A percentile compares a stretch with the other conserved stretches of the same genome.
phyloP scores from a whole-genome alignment of 345 rosid genomes.

The Citrus hindsii region DNA sequence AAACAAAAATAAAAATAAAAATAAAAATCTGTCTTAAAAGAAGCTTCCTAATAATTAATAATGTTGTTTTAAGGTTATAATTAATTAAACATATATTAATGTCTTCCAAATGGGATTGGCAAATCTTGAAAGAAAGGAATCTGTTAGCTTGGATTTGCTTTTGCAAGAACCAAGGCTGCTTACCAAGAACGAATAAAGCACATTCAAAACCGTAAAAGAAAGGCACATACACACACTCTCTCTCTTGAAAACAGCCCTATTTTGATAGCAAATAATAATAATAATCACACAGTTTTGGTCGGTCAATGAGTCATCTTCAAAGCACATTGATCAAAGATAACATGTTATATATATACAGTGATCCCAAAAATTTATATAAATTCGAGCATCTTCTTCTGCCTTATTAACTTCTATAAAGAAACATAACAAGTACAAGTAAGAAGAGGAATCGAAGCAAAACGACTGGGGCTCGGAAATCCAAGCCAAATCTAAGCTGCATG shows the following conservation, averaged over 20 bases:
- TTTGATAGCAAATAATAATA: neutral
- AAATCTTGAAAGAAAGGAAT: slow-evolving; percentile 64
- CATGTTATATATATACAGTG: neutral
- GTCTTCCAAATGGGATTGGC: slow-evolving; percentile 27
- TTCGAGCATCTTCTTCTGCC: neutral
- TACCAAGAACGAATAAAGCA: slow-evolving; percentile 63
- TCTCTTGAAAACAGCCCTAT: slow-evolving; percentile 2
- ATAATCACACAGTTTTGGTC: slow-evolving; percentile 15
- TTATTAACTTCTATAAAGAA: slow-evolving; percentile 1
- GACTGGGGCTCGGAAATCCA: slow-evolving; percentile 36
- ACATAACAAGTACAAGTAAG: neutral
- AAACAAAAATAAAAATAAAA: too few relatives aligned
- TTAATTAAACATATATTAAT: neutral
- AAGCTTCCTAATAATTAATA: neutral
- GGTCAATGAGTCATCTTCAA: slow-evolving; percentile 17
- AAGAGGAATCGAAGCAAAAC: neutral
- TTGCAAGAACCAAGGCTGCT: slow-evolving; percentile 64
- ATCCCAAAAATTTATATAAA: slow-evolving; percentile 21
- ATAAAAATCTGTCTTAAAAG: neutral
- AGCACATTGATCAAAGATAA: slow-evolving; percentile 19
- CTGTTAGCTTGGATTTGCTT: slow-evolving; percentile 45
- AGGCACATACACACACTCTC: slow-evolving; percentile 4
- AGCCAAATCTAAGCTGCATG: slow-evolving; percentile 19
- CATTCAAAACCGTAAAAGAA: slow-evolving; percentile 42
- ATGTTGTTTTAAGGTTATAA: neutral